Evolutionary conservation across 2,329 filamentous ascomycete genomes (phyloP), one percentile per base, ranked within the genome.

Genomic region (Paracamarosporium sp.): DNA sequence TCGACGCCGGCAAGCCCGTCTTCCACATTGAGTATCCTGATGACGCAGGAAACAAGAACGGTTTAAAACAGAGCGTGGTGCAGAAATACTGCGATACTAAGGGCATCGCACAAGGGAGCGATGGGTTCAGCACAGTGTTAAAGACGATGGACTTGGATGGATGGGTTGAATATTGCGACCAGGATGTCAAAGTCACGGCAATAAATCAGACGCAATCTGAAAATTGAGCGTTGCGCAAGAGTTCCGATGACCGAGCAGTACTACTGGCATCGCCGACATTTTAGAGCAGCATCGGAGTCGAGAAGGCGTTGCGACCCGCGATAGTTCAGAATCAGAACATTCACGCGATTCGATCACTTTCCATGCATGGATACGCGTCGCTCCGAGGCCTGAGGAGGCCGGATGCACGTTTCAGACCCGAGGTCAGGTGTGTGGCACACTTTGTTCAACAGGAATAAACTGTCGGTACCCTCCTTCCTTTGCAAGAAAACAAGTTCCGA

Each of bases 11-110:
- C 30, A 90, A 91, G 73, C 88, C 89, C 1, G 88, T 91, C 30
- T 90, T 91, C 71, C 85, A 90, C 69, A 89, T 91, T 61, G 89
- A 91, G 76, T 91, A 91, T 67, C 87, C 87, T 2, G 78, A 83
- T 41, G 81, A 79, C 8, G 82, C 81, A 7, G 70, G 70, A 2
- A 25, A 55, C 1, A 17, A 56, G 8, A 73, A 73, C 6, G 68
- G 74, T 8, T 72, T 71, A 7, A 74, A 76, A 59, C 76, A 76
- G 51, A 57, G 70, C 27, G 55, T 56, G 3, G 54, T 66, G 31
- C 61, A 20, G 61, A 76, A 60, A 70, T 79, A 62, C 57, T 89
- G 86, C 68, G 74, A 77, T 1, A 48, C 52, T 8, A 40, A 35
- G 1, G 70, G 63, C 1, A 59, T 64, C 13, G 80, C 80, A 5